A percentile compares a stretch with the other conserved stretches of the same genome.
These are phyloP conservation scores for Russula brevipes DNA, from an alignment of 768 basidiomycete species.

Conservation along the genomic window DNA sequence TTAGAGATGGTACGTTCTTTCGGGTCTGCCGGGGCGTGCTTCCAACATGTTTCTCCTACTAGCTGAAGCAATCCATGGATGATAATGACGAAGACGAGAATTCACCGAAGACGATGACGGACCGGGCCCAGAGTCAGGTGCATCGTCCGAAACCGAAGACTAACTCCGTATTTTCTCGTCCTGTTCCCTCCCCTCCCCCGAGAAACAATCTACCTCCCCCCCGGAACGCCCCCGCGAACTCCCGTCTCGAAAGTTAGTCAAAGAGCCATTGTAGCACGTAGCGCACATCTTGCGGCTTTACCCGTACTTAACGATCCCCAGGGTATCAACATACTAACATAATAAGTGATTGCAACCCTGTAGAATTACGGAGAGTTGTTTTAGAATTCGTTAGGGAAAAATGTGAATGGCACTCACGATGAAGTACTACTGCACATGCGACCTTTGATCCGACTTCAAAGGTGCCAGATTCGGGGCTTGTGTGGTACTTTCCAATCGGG, in stretches of 20 bases:
- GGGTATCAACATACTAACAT: constrained; percentile 16
- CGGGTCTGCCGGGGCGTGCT: not conserved
- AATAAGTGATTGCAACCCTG: constrained; percentile 20
- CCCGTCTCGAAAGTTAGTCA: not conserved
- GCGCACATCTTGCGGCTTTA: constrained; percentile 6
- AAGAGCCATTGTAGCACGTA: constrained; percentile 10
- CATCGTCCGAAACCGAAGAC: constrained; percentile 19
- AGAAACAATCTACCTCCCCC: not conserved
- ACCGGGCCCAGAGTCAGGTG: constrained; percentile 15
- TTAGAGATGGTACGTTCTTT: constrained; percentile 76
- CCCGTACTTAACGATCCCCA: constrained; percentile 2
- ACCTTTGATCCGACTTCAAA: too few species aligned
- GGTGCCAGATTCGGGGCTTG: too few species aligned
- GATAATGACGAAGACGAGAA: constrained; percentile 31
- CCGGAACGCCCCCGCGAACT: not conserved
- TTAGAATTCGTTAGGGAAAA: constrained; percentile 9
- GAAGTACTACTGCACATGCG: too few species aligned
- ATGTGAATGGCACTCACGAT: not conserved
- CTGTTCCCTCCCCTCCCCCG: not conserved
- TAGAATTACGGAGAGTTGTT: constrained; percentile 17
- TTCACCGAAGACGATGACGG: constrained; percentile 27
- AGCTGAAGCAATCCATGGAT: constrained; percentile 84
- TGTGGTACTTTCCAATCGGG: too few species aligned
- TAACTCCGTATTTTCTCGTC: not conserved
- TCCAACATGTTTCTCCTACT: not conserved